Evolutionary conservation across 331 rosid genomes (phyloP), one percentile per base, ranked within the genome.

Genomic region (Saraca asoca): DNA sequence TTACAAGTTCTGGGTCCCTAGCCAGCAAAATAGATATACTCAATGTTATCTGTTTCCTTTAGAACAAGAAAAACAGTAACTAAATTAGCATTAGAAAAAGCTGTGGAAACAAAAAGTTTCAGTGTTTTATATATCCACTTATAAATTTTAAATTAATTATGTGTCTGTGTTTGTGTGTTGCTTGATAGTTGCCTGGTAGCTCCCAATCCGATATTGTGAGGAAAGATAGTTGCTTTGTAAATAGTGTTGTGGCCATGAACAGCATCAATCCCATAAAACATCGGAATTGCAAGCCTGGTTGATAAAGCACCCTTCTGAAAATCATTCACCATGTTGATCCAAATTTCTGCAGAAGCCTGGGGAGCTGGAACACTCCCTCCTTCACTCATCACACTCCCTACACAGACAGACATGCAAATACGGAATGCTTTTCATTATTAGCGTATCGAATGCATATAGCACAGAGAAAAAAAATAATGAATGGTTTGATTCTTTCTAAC

Each of bases 201-300:
- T 71, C 92, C 92, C 7, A 86, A 83, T 3, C 88, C 92, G 46
- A 86, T 48, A 14, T 86, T 86, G 80, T 86, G 91, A 0, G 91
- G 91, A 52, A 86, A 86, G 35, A 86, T 81, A 7, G 91, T 86
- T 12, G 92, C 88, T 0, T 75, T 77, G 11, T 77, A 78, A 34
- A 83, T 85, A 52, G 72, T 79, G 61, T 79, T 81, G 60, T 87
- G 86, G 65, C 95, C 95, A 71, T 88, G 95, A 49, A 88, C 95
- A 53, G 95, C 95, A 70, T 88, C 95, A 60, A 85, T 88, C 60
- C 95, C 92, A 58, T 88, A 88, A 50, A 88, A 79, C 82, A 88
- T 88, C 2, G 95, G 95, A 53, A 88, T 85, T 20, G 81, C 86
- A 45, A 88, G 81, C 52, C 83, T 85, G 37, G 85, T 85, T 14